Percentiles rank a stretch among this genome's conserved stretches.
phyloP scores from a whole-genome alignment of 2,329 filamentous ascomycete genomes.

The Aspergillus persii region DNA sequence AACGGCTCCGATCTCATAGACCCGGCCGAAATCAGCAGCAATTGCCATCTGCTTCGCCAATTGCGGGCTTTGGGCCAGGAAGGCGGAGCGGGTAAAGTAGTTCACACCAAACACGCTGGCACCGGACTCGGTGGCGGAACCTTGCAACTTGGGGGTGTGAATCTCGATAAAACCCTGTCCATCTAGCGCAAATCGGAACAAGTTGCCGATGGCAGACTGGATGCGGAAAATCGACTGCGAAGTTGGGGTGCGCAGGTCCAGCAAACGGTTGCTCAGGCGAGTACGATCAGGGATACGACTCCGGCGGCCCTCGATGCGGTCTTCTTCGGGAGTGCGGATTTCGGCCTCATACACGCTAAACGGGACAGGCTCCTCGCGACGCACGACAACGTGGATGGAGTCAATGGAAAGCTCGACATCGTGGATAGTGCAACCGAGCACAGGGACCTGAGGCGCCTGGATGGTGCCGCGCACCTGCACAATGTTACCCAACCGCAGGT shows the following conservation, averaged over 20 bases:
- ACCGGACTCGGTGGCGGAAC: conserved; percentile 85
- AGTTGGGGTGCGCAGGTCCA: conserved; percentile 80
- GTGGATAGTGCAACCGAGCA: conserved; percentile 73
- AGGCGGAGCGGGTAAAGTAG: conserved; percentile 84
- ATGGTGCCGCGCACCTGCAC: conserved; percentile 73
- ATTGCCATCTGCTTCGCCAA: conserved; percentile 92
- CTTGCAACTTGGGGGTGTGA: conserved; percentile 88
- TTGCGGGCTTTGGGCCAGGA: conserved; percentile 88
- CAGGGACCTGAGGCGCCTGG: conserved; percentile 68
- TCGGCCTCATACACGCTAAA: conserved; percentile 71
- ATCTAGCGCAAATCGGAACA: conserved; percentile 76
- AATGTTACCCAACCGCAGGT: conserved; percentile 73
- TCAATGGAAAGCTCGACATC: conserved; percentile 73
- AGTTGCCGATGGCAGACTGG: conserved; percentile 73
- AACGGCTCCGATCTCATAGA: conserved; percentile 86
- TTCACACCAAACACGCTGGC: conserved; percentile 88
- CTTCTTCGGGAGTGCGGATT: conserved; percentile 56
- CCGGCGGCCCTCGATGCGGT: conserved; percentile 55
- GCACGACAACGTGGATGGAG: conserved; percentile 61
- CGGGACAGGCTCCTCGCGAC: conserved; percentile 61
- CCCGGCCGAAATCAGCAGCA: conserved; percentile 80
- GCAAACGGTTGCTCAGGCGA: conserved; percentile 73
- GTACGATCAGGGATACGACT: conserved; percentile 69
- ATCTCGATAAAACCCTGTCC: conserved; percentile 83
- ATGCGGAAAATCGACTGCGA: conserved; percentile 87